Conservation (phyloP, 345 rosid genomes). For the Durio zibethinus region DNA sequence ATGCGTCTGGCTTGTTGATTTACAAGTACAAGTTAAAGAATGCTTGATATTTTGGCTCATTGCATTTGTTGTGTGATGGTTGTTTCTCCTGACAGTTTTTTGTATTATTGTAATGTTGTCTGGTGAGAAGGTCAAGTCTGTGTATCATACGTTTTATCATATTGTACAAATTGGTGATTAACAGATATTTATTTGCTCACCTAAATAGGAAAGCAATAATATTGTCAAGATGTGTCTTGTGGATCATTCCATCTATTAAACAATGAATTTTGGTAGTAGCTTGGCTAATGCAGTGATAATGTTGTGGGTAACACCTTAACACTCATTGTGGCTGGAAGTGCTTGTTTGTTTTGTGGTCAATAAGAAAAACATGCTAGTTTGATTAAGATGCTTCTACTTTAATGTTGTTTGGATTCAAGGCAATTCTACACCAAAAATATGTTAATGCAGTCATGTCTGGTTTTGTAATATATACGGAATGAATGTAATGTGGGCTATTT, state of each 20-base stretch:
- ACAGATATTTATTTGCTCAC: background rate
- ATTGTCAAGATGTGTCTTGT: background rate
- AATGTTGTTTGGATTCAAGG: background rate
- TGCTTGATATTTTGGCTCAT: slow-evolving; percentile 1
- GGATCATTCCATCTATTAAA: background rate
- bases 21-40: background rate
- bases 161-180: background rate
- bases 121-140: background rate
- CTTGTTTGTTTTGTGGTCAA: too few relatives aligned
- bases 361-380: background rate
- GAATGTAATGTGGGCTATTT: background rate
- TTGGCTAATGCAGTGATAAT: background rate
- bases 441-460: background rate
- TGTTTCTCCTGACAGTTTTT: background rate
- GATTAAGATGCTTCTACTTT: background rate
- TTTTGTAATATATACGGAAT: background rate
- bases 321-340: too few relatives aligned
- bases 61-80: background rate
- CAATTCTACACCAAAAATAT: background rate
- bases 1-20: background rate
- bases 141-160: background rate
- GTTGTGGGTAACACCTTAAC: background rate
- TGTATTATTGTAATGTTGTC: background rate
- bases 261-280: background rate
- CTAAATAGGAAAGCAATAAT: background rate